Evolutionary conservation across 2,329 filamentous ascomycete species (phyloP), one percentile per base, ranked within the genome.

Genomic region (Biscogniauxia marginata): DNA sequence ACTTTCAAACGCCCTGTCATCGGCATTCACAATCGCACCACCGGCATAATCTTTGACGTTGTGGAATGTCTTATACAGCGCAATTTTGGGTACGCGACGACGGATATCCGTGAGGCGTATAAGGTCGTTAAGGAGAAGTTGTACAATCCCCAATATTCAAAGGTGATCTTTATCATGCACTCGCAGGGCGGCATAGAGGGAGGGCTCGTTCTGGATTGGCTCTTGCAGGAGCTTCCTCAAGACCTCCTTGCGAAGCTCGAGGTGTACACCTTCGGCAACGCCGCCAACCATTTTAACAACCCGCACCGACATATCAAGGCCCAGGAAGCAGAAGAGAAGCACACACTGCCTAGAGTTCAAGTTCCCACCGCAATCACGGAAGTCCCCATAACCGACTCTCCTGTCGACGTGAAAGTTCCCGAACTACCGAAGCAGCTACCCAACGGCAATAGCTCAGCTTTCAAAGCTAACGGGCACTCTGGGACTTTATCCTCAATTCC

Each of bases 231-330:
- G 67, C 73, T 91, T 11, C 83, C 87, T 0, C 84, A 86, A 55
- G 80, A 87, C 59, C 74, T 87, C 3, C 75, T 91, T 5, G 72
- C 77, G 2, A 89, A 91, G 64, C 78, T 92, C 0, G 89, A 93
- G 71, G 82, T 93, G 2, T 88, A 87, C 71, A 93, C 89, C 0
- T 93, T 93, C 69, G 90, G 88, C 23, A 88, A 84, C 55, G 89
- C 89, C 0, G 87, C 90, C 0, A 91, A 91, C 65, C 89, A 93
- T 70, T 93, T 91, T 76, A 92, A 92, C 71, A 91, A 91, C 61
- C 90, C 89, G 0, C 81, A 84, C 62, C 77, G 80, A 3, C 79
- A 82, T 56, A 64, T 75, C 9, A 65, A 72, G 1, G 79, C 78
- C 0, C 80, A 84, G 59, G 63, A 65, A 5, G 63, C 66, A 4